These are phyloP conservation scores for Saccharomyces hybrid DNA, from an alignment of 1,139 yeast genomes.

Conservation along the genomic window DNA sequence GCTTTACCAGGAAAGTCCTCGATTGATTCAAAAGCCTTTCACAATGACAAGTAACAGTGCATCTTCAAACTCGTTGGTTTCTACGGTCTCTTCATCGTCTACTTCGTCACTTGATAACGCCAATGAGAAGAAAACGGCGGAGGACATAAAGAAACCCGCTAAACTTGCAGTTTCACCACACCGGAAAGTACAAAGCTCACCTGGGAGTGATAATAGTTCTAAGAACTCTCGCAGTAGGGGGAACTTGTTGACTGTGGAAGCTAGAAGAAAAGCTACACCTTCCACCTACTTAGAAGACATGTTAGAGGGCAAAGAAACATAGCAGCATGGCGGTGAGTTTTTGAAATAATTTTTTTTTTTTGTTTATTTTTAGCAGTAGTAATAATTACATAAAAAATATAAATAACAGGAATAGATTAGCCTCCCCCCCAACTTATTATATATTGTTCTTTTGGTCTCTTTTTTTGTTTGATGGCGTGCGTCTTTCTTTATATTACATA, in stretches of 20 bases:
- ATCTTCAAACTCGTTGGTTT: not conserved
- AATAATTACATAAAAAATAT: not conserved
- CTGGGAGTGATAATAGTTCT: slow-evolving; percentile 9
- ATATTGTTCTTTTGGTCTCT: not conserved
- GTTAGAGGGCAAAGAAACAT: slow-evolving; percentile 6
- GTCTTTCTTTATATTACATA: slow-evolving; percentile 26
- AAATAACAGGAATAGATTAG: not conserved
- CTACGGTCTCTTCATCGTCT: not conserved
- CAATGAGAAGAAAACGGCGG: slow-evolving; percentile 9
- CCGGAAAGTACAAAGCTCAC: slow-evolving; percentile 17
- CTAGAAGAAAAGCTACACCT: slow-evolving; percentile 10
- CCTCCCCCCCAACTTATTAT: slow-evolving; percentile 2
- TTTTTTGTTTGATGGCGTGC: not conserved
- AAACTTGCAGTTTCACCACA: slow-evolving; percentile 26
- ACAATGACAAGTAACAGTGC: not conserved
- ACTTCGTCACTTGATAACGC: not conserved
- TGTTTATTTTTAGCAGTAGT: not conserved
- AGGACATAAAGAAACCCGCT: slow-evolving; percentile 18
- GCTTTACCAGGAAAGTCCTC: not conserved
- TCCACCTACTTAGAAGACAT: slow-evolving; percentile 15
- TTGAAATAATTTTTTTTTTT: slow-evolving; percentile 1
- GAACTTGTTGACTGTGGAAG: not conserved
- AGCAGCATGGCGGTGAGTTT: not conserved
- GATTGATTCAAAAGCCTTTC: not conserved
- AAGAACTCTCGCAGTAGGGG: slow-evolving; percentile 18